Percentiles rank a stretch among this genome's conserved stretches.
Evolutionary conservation across 1,139 yeast species (phyloP).

Genomic region (Pichia sp.): DNA sequence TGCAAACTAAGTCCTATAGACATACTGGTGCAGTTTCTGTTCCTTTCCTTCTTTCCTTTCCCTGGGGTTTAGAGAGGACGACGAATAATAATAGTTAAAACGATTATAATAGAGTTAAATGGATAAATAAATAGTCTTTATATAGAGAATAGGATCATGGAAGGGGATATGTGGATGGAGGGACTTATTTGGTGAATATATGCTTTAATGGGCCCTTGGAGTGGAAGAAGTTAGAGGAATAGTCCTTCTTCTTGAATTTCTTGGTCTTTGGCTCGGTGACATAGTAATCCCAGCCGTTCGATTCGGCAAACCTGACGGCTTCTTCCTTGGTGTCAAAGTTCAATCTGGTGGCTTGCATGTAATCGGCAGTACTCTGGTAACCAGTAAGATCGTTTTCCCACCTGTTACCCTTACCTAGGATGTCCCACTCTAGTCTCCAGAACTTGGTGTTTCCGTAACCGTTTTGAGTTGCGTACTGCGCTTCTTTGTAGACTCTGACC

Average conservation of each 20-base stretch:
- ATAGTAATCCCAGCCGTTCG: conserved; percentile 83
- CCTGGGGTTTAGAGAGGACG: background rate
- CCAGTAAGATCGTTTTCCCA: conserved; percentile 93
- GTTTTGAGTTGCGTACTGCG: conserved; percentile 81
- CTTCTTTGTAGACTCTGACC: conserved; percentile 72
- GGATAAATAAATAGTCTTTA: background rate
- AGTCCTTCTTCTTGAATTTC: conserved; percentile 70
- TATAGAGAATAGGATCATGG: background rate
- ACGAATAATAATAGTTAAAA: conserved; percentile 1
- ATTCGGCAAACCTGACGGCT: conserved; percentile 74
- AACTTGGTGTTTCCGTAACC: conserved; percentile 49
- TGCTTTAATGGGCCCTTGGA: conserved; percentile 70
- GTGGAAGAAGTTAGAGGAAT: conserved; percentile 68
- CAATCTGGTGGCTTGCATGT: conserved; percentile 82
- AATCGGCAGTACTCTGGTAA: conserved; percentile 75
- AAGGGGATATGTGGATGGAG: background rate
- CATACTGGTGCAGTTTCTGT: no score
- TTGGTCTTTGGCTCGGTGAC: conserved; percentile 78
- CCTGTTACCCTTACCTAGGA: conserved; percentile 69
- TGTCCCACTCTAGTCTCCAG: conserved; percentile 87
- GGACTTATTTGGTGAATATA: conserved; percentile 63
- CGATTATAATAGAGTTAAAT: background rate
- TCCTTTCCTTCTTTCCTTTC: background rate
- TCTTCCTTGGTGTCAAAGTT: conserved; percentile 72
- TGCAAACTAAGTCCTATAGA: background rate